Conservation (phyloP, 805 yeast genomes). For the Dipodascopsis uninucleata region DNA sequence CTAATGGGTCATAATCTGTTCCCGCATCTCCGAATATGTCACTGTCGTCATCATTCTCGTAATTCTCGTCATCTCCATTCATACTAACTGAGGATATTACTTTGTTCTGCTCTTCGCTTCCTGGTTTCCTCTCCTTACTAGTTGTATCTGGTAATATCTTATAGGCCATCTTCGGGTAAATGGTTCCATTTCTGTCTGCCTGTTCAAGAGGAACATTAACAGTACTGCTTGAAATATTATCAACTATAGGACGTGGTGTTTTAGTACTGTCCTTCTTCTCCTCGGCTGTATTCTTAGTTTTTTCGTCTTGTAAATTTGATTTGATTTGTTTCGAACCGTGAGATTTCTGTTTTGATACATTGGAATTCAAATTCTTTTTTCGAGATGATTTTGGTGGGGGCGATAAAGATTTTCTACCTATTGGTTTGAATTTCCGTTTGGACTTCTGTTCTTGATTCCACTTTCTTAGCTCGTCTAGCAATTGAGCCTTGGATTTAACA, state of each 20-base stretch:
- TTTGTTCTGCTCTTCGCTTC: neutral
- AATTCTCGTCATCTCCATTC: neutral
- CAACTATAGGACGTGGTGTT: too few relatives aligned
- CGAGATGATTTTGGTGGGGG: too few relatives aligned
- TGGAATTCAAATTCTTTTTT: too few relatives aligned
- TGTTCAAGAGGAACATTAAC: too few relatives aligned
- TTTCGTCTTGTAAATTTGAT: too few relatives aligned
- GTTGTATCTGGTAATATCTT: slow-evolving; percentile 5
- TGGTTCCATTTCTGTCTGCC: slow-evolving; percentile 1
- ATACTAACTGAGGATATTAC: neutral
- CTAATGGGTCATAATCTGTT: slow-evolving; percentile 25
- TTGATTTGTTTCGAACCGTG: too few relatives aligned
- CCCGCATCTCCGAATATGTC: slow-evolving; percentile 27
- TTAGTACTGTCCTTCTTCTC: slow-evolving; percentile 1
- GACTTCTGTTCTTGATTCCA: slow-evolving; percentile 11
- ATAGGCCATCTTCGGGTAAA: slow-evolving; percentile 1
- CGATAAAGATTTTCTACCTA: slow-evolving; percentile 3
- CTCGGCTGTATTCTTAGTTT: neutral
- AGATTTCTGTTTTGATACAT: too few relatives aligned
- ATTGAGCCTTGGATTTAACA: slow-evolving; percentile 12
- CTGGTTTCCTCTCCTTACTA: too few relatives aligned
- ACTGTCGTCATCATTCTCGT: slow-evolving; percentile 14
- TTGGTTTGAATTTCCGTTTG: slow-evolving; percentile 12
- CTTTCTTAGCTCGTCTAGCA: slow-evolving; percentile 9
- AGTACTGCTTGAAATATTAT: too few relatives aligned